Evolutionary conservation across 371 early-diverging fungal species (phyloP).

Genomic region (Mucor racemosus): DNA sequence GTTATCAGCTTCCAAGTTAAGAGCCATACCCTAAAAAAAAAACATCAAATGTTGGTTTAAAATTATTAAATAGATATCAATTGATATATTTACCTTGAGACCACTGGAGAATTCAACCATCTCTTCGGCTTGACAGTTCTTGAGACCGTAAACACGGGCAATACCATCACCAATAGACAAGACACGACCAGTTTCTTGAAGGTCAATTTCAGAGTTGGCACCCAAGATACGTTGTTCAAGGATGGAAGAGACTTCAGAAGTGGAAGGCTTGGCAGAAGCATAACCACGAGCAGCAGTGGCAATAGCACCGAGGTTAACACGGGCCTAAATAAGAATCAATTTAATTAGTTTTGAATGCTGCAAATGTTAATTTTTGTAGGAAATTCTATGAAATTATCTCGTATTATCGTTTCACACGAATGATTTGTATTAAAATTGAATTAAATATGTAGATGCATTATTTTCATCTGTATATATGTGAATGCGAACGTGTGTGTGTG

Average conservation of each 20-base stretch:
- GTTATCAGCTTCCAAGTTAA: constrained; percentile 97
- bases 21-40: constrained; percentile 84
- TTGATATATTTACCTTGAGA: constrained; percentile 67
- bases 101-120: constrained; percentile 98
- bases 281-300: constrained; percentile 57
- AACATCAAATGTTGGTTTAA: neutral
- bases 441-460: too few relatives aligned
- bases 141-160: constrained; percentile 97
- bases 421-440: too few relatives aligned
- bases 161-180: constrained; percentile 99
- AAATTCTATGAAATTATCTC: neutral
- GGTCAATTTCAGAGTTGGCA: constrained; percentile 76
- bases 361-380: neutral
- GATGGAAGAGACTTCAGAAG: constrained; percentile 89
- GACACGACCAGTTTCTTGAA: constrained; percentile 97
- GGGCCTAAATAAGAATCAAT: constrained; percentile 24
- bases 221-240: constrained; percentile 94
- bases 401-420: neutral
- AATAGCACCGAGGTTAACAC: constrained; percentile 65
- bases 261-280: constrained; percentile 67
- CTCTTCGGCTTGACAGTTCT: constrained; percentile 97
- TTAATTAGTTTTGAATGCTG: neutral
- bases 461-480: too few relatives aligned
- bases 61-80: neutral
- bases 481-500: too few relatives aligned